Evolutionary conservation across 331 rosid species (phyloP).

Genomic region (Stylosanthes scabra): DNA sequence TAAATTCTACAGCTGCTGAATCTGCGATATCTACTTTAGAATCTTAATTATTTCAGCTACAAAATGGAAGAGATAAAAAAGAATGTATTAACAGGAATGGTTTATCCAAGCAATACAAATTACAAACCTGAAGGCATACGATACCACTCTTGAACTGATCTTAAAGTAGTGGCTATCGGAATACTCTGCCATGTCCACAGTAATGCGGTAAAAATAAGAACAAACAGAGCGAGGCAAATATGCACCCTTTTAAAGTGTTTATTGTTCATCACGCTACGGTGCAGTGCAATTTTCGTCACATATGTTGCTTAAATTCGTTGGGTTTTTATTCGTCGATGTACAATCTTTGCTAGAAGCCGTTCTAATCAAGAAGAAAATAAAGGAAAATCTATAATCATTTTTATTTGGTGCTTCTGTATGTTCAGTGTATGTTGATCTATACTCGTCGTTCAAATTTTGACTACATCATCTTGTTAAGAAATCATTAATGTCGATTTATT

Average conservation of each 20-base stretch:
- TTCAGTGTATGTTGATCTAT: too few species aligned
- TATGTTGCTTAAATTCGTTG: too few species aligned
- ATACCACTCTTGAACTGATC: conserved; percentile 54
- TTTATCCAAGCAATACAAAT: conserved; percentile 51
- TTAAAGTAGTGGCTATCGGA: conserved; percentile 59
- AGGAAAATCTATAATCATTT: too few species aligned
- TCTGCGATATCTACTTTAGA: conserved; percentile 37
- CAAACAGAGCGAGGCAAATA: conserved; percentile 59
- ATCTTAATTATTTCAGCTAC: background rate
- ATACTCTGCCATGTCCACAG: conserved; percentile 83
- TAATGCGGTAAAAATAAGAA: conserved; percentile 57
- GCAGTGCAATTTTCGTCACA: too few species aligned
- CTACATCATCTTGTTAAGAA: too few species aligned
- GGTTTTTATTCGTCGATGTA: too few species aligned
- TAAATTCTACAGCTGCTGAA: conserved; percentile 41
- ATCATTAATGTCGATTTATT: too few species aligned
- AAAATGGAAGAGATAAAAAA: conserved; percentile 3
- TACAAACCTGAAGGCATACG: conserved; percentile 66
- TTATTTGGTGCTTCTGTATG: too few species aligned
- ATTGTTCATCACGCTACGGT: too few species aligned
- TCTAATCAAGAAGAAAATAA: too few species aligned
- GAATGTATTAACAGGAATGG: background rate
- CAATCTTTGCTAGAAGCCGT: too few species aligned
- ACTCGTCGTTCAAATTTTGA: too few species aligned
- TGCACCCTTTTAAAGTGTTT: conserved; percentile 54